Evolutionary conservation across 345 rosid genomes (phyloP), one percentile per base, ranked within the genome.

Genomic region (Salix udensis): DNA sequence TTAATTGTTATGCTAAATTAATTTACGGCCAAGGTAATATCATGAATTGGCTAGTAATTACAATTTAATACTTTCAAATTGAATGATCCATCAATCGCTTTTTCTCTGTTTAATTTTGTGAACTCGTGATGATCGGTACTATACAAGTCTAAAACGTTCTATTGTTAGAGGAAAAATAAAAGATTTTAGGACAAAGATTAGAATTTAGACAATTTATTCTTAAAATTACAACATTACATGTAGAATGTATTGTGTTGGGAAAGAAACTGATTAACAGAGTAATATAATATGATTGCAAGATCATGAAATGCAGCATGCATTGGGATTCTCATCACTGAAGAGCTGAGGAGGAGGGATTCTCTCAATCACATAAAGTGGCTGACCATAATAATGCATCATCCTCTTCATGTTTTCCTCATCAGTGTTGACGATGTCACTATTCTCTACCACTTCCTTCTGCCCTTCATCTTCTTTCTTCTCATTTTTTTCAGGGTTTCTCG

Each of bases 291-390:
- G 11, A 16, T 66, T 9, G 37, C 24, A 66, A 26, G 34, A 74
- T 87, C 80, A 96, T 61, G 91, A 85, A 77, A 96, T 89, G 85
- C 86, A 86, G 72, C 99, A 96, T 7, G 99, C 99, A 72, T 96
- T 92, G 21, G 98, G 99, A 77, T 96, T 96, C 84, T 96, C 99
- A 66, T 96, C 99, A 52, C 99, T 96, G 81, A 93, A 96, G 68
- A 93, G 89, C 83, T 92, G 98, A 68, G 98, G 95, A 16, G 98
- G 89, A 28, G 94, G 96, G 77, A 91, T 88, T 73, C 83, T 83
- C 77, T 96, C 97, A 5, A 92, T 85, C 74, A 89, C 85, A 68
- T 96, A 91, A 64, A 82, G 76, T 14, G 94, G 96, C 73, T 91
- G 91, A 71, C 87, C 84, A 75, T 89, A 90, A 65, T 86, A 80